Conservation (phyloP, 192 early-diverging fungal species). For the Radiomyces spectabilis region DNA sequence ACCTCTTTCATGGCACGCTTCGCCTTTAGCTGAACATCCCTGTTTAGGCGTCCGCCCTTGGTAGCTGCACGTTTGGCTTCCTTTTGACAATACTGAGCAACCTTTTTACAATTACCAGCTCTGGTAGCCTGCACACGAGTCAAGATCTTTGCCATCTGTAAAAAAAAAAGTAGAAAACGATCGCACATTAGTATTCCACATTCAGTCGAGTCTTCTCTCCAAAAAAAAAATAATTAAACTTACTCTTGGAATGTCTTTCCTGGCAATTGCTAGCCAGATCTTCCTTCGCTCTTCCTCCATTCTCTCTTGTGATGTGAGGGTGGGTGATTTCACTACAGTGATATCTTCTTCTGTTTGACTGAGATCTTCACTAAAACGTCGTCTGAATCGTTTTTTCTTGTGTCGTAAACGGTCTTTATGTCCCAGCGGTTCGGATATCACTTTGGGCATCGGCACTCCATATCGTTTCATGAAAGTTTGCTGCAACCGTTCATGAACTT, state of each 20-base stretch:
- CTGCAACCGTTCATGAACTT: too few relatives aligned
- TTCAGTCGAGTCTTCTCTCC: too few relatives aligned
- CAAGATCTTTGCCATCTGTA: constrained; percentile 41
- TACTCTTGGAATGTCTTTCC: constrained; percentile 35
- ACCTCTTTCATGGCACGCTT: constrained; percentile 58
- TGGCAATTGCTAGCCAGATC: constrained; percentile 27
- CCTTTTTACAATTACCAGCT: constrained; percentile 58
- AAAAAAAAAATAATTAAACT: too few relatives aligned
- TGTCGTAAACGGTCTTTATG: neutral
- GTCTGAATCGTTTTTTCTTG: neutral
- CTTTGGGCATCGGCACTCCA: too few relatives aligned
- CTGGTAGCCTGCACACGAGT: constrained; percentile 34
- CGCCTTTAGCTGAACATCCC: constrained; percentile 54
- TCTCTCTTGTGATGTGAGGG: neutral
- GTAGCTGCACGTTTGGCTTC: constrained; percentile 54
- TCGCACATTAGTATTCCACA: too few relatives aligned
- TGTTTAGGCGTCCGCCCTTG: constrained; percentile 45
- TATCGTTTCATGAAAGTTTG: too few relatives aligned
- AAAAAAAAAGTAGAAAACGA: neutral
- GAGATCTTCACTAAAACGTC: too few relatives aligned
- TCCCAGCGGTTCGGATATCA: neutral
- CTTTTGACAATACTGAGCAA: constrained; percentile 65
- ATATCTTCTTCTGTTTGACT: too few relatives aligned
- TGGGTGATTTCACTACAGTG: too few relatives aligned
- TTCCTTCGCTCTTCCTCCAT: constrained; percentile 14